Evolutionary conservation across 495 filamentous ascomycete species (phyloP), one percentile per base, ranked within the genome.

Genomic region (Penicillium pancosmium): DNA sequence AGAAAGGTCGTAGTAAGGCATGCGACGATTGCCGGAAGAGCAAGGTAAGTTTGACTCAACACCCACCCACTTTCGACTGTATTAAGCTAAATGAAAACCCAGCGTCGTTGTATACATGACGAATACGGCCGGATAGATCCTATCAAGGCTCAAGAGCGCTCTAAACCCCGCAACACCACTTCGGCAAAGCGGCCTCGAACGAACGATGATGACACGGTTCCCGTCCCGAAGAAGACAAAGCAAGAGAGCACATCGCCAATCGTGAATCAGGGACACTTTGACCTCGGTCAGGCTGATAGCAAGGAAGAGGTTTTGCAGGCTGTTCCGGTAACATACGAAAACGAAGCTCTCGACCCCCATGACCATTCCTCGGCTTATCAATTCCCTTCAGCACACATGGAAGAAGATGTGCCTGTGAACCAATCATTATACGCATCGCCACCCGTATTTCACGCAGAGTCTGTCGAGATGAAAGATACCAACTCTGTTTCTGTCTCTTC

Each of bases 61-160:
- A 5, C 23, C 8, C 44, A 5, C 23, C 8, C 4, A 23, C 57
- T 13, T 54, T 52, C 19, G 33, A 27, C 33, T 35, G 36, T 2
- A 41, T 35, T 23, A 43, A 41, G 34, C 54, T 63, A 21, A 53
- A 44, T 34, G 7, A 23, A 54, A 64, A n/a, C n/a, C 63, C n/a
- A 89, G 86, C 85, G 86, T 52, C 84, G 86, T 60, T 89, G 86
- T 62, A 86, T 89, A 23, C 86, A 89, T 59, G 85, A 88, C 59
- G 84, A 85, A 55, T 78, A 81, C 61, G 86, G 86, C 36, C 77
- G 84, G 52, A 79, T 88, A 33, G 86, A 89, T 63, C 85, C 85
- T 1, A 67, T 83, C 57, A 88, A 88, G 56, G 81, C 83, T 7
- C 77, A 80, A 50, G 86, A 88, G 64, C 70, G 78, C 21, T 80